These are phyloP conservation scores for Phlebopus sp. DNA, from an alignment of 1,284 basidiomycete genomes.

Conservation along the genomic window DNA sequence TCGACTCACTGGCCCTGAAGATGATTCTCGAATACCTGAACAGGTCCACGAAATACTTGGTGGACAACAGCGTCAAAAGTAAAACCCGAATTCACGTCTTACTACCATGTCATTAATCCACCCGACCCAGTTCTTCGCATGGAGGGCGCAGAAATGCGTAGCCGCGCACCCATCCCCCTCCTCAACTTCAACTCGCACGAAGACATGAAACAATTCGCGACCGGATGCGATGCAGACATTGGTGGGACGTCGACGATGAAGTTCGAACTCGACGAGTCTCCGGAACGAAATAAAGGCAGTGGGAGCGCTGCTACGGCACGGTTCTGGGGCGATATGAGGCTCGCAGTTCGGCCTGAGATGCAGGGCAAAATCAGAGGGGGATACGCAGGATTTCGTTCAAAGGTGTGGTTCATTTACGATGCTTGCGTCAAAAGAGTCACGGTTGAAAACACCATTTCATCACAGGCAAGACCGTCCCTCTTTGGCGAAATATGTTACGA, in stretches of 20 bases:
- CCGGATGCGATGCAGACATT: slow-evolving; percentile 81
- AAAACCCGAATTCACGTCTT: slow-evolving; percentile 15
- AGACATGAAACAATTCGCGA: slow-evolving; percentile 62
- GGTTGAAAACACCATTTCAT: background rate
- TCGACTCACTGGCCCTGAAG: background rate
- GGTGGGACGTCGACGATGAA: slow-evolving; percentile 79
- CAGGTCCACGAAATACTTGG: slow-evolving; percentile 32
- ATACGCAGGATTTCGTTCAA: slow-evolving; percentile 85
- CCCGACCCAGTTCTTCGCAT: slow-evolving; percentile 58
- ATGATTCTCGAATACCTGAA: slow-evolving; percentile 40
- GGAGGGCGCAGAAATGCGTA: slow-evolving; percentile 64
- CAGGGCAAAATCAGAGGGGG: slow-evolving; percentile 66
- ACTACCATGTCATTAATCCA: slow-evolving; percentile 12
- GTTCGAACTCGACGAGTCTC: slow-evolving; percentile 57
- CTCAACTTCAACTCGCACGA: slow-evolving; percentile 59
- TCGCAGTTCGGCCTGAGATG: slow-evolving; percentile 59
- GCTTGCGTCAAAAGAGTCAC: background rate
- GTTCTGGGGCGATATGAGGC: slow-evolving; percentile 75
- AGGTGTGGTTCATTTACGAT: slow-evolving; percentile 40
- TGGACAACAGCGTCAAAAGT: slow-evolving; percentile 35
- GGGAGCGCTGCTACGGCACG: slow-evolving; percentile 49
- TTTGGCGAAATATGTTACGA: slow-evolving; percentile 84
- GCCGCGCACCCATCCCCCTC: slow-evolving; percentile 56
- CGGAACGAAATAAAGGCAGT: slow-evolving; percentile 39
- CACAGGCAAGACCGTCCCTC: slow-evolving; percentile 62